These are phyloP conservation scores for Hypoxylon perforatum DNA, from an alignment of 495 filamentous ascomycete genomes.

Conservation along the genomic window DNA sequence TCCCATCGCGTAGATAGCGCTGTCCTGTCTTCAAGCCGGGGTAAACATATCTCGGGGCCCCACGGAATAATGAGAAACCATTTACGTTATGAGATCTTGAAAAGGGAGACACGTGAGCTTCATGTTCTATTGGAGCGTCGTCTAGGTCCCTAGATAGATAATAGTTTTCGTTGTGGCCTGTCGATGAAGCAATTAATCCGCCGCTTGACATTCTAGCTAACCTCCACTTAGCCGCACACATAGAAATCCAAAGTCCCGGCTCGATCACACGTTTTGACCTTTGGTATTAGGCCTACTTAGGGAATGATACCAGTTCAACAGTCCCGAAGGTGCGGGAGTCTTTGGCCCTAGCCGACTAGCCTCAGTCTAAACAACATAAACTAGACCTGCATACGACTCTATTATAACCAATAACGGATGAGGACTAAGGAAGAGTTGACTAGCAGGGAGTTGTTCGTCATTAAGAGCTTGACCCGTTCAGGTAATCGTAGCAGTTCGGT, in stretches of 20 bases:
- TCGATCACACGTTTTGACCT: constrained; percentile 4
- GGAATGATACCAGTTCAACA: constrained; percentile 38
- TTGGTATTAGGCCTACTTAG: constrained; percentile 14
- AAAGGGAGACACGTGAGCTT: constrained; percentile 13
- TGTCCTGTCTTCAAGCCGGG: constrained; percentile 22
- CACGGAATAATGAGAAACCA: constrained; percentile 1
- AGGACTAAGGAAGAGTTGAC: background rate
- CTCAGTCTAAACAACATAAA: constrained; percentile 7
- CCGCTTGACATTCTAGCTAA: background rate
- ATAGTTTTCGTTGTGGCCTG: background rate
- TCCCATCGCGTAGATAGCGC: constrained; percentile 21
- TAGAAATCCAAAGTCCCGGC: background rate
- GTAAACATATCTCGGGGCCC: constrained; percentile 30
- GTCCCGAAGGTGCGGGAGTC: constrained; percentile 18
- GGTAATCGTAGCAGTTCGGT: constrained; percentile 30
- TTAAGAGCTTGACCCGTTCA: constrained; percentile 25
- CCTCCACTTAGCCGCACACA: background rate
- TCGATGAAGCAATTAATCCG: constrained; percentile 2
- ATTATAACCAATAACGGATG: constrained; percentile 9
- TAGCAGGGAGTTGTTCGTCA: constrained; percentile 10
- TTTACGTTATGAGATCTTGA: constrained; percentile 23
- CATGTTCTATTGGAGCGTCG: background rate
- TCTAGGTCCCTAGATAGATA: background rate
- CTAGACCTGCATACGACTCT: constrained; percentile 19
- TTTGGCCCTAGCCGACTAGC: constrained; percentile 2